Base-by-base conservation (phyloP, 257 asterid genomes). In the Prunella vulgaris region DNA sequence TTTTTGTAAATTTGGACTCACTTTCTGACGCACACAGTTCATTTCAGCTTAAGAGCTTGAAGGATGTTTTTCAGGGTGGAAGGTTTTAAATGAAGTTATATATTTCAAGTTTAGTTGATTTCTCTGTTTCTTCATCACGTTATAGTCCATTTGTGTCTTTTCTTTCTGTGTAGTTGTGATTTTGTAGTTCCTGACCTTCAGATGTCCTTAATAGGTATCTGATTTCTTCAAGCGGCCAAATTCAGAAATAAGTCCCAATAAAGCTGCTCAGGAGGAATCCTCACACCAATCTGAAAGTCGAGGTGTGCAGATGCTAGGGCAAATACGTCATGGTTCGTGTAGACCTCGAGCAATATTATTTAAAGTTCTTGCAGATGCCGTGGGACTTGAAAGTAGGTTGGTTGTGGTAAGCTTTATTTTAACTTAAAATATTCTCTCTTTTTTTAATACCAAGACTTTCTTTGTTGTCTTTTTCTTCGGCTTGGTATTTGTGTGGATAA, bases 331-430 rank as follows among this genome's bases (percentile, higher is more conserved):
- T 22, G 96, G 97, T 68, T 82, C 99, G 33, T 94, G 97, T 84
- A 88, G 96, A 64, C 90, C 97, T 60, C 87, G 99, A 66, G 97
- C 99, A 71, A 91, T 94, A 72, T 70, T 94, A 35, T 94, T 94
- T 74, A 94, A 94, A 81, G 96, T 89, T 84, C 96, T 94, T 73
- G 99, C 99, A 0, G 99, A 94, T 83, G 79, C 97, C 62, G 96
- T 94, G 70, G 97, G 97, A 78, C 95, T 94, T 69, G 96, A 94
- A 79, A 84, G 96, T 75, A 81, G 86, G 76, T 90, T 94, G 58
- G 83, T 94, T 79, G 96, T 87, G 97, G 99, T 94, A 78, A 81
- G 97, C 33, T 73, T 76, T 65, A 38, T 28, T 53, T 77, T 13
- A 10, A 20, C 35, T 53, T 28, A 15, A 12, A 15, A 7, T 20